Evolutionary conservation across 208 protist species (phyloP).

Genomic region (Crithidia mellificae): DNA sequence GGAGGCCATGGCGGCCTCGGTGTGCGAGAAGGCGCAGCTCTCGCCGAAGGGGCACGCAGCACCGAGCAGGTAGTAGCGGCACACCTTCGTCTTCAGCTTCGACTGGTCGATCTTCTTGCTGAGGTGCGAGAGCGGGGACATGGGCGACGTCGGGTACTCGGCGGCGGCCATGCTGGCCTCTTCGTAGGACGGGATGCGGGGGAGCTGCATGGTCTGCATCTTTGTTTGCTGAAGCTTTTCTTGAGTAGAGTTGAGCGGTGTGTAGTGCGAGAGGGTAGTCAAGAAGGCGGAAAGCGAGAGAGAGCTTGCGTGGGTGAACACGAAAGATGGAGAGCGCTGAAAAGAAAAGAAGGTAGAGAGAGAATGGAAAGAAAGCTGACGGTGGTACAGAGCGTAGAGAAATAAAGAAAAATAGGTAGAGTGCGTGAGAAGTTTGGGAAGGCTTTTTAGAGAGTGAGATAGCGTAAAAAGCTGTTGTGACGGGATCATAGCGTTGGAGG

Average conservation of each 20-base stretch:
- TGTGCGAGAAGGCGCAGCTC: slow-evolving; percentile 88
- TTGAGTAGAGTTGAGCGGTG: no score
- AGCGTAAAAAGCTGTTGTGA: neutral
- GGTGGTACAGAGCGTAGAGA: neutral
- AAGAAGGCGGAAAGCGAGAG: slow-evolving; percentile 12
- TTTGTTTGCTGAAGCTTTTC: no score
- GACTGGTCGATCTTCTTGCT: slow-evolving; percentile 73
- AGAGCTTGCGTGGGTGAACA: no score
- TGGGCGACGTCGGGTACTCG: slow-evolving; percentile 25
- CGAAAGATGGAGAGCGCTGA: no score
- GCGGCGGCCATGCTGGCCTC: slow-evolving; percentile 35
- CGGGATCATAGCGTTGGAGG: neutral
- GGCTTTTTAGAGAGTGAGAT: neutral
- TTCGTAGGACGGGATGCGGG: slow-evolving; percentile 40
- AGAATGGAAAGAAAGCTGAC: neutral
- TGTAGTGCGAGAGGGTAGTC: no score
- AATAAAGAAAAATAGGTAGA: neutral
- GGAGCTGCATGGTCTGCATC: slow-evolving; percentile 24
- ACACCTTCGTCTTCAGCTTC: slow-evolving; percentile 89
- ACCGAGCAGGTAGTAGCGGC: slow-evolving; percentile 79
- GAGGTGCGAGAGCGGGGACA: slow-evolving; percentile 23
- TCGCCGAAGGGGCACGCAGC: slow-evolving; percentile 78
- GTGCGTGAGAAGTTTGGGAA: neutral
- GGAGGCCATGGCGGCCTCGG: slow-evolving; percentile 37
- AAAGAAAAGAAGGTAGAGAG: no score